These are phyloP conservation scores for Coniferiporia weirii DNA, from an alignment of 1,284 basidiomycete genomes.

Conservation along the genomic window DNA sequence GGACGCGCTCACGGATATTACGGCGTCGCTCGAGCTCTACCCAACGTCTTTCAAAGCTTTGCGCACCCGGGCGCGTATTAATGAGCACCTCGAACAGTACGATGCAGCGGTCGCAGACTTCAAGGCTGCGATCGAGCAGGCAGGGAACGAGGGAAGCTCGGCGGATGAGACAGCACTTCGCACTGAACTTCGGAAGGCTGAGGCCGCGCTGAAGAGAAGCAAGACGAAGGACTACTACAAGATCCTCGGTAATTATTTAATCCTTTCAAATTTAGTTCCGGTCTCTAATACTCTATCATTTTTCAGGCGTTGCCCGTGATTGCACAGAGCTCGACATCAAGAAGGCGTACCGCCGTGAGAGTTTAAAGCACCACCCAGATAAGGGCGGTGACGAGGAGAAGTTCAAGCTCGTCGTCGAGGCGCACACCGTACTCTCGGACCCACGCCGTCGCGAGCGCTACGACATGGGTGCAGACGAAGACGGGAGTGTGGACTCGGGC, in stretches of 20 bases:
- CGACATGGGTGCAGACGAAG: slow-evolving; percentile 74
- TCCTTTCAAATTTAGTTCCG: background rate
- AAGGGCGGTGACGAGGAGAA: slow-evolving; percentile 84
- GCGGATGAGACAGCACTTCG: slow-evolving; percentile 60
- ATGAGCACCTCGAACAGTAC: slow-evolving; percentile 71
- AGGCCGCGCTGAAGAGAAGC: slow-evolving; percentile 71
- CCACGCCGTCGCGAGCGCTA: slow-evolving; percentile 63
- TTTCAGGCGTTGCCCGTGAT: slow-evolving; percentile 43
- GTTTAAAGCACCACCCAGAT: slow-evolving; percentile 79
- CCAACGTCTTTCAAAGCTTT: slow-evolving; percentile 78
- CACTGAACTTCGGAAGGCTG: slow-evolving; percentile 70
- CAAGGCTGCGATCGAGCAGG: slow-evolving; percentile 69
- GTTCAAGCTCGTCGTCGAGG: slow-evolving; percentile 79
- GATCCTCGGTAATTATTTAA: slow-evolving; percentile 44
- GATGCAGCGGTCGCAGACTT: slow-evolving; percentile 75
- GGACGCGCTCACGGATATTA: slow-evolving; percentile 69
- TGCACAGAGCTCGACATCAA: slow-evolving; percentile 69
- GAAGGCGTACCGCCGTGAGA: slow-evolving; percentile 74
- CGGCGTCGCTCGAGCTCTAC: slow-evolving; percentile 59
- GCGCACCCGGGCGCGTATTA: slow-evolving; percentile 77
- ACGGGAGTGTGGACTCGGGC: slow-evolving; percentile 41
- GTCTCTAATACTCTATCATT: background rate
- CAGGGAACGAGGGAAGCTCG: slow-evolving; percentile 51
- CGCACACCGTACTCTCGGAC: slow-evolving; percentile 73
- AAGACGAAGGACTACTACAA: slow-evolving; percentile 86